Base-by-base conservation (phyloP, 2,329 filamentous ascomycete genomes). In the Fusarium dimerum region DNA sequence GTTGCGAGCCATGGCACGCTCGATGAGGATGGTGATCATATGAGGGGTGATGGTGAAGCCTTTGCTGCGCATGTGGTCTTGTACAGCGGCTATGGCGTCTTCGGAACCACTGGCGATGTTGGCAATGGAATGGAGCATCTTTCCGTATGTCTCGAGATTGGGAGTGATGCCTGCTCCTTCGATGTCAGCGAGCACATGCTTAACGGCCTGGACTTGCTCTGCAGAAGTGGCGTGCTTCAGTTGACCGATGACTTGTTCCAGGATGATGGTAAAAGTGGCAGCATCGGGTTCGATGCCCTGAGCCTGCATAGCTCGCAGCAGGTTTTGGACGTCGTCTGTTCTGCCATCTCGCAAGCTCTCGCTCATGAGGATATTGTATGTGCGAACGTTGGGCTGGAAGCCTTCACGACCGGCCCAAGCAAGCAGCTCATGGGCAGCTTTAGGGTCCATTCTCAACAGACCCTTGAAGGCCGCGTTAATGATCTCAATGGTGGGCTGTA, bases 1-100 rank as follows among this genome's bases (percentile, higher is more conserved):
- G 1, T 72, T 55, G 46, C 77, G 78, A 9, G 75, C 64, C 66
- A 92, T 87, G 66, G 86, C 87, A 66, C 88, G 78, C 43, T 86
- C 81, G 43, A 89, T 75, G 17, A 94, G 79, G 63, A 87, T 88
- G 20, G 89, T 92, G 73, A 89, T 89, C 64, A 91, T 88, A 61
- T 90, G 81, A 2, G 83, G 71, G 5, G 81, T 82, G 2, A 84
- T 77, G 44, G 77, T 67, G 41, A 87, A 64, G 17, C 79, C 78
- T 20, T 76, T 72, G 6, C 64, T 60, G 46, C 73, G 72, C 79
- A 94, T 88, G 67, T 87, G 82, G 1, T 75, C 70, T 41, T 91
- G 76, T 8, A 93, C 77, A 2, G 78, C 77, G 42, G 80, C 78
- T 13, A 89, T 79, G 50, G 84, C 82, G 2, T 71, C 68, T 40